phyloP scores from a whole-genome alignment of 2,329 filamentous ascomycete species.

The Ilyonectria sp. region DNA sequence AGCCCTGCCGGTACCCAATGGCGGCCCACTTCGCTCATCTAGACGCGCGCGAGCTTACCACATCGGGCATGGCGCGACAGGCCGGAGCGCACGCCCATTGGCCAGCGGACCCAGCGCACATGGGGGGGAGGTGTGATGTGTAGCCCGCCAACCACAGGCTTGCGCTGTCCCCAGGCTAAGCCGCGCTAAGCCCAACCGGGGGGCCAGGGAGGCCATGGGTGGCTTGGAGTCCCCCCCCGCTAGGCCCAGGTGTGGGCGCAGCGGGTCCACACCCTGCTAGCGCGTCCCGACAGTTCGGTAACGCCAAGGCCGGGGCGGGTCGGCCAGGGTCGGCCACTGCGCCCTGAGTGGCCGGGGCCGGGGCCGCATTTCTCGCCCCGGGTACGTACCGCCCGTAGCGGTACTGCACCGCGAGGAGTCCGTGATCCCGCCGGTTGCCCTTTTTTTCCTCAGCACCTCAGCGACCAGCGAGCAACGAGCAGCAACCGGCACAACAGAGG shows the following conservation, averaged over 20 bases:
- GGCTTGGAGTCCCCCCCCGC: conserved; percentile 29
- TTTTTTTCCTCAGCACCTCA: neutral
- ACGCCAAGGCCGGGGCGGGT: conserved; percentile 47
- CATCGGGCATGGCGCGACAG: conserved; percentile 31
- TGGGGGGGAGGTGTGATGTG: conserved; percentile 34
- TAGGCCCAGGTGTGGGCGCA: conserved; percentile 13
- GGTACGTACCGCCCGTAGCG: conserved; percentile 35
- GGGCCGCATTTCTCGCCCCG: conserved; percentile 40
- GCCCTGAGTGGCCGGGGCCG: conserved; percentile 48
- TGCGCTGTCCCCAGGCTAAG: neutral
- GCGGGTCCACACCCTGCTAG: conserved; percentile 47
- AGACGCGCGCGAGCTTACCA: conserved; percentile 51
- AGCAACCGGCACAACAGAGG: neutral
- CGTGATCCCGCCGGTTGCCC: conserved; percentile 23
- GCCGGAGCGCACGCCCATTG: conserved; percentile 50
- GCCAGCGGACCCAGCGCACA: conserved; percentile 18
- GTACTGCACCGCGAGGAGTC: conserved; percentile 25
- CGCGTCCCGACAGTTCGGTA: conserved; percentile 56
- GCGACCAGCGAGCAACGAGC: neutral
- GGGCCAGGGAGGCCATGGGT: conserved; percentile 7
- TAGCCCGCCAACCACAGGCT: conserved; percentile 39
- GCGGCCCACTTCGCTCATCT: conserved; percentile 37
- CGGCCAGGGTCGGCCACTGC: conserved; percentile 36
- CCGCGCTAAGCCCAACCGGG: conserved; percentile 19
- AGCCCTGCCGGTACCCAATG: conserved; percentile 51